Evolutionary conservation across 1,139 yeast genomes (phyloP).

Genomic region (Blastobotrys aristatus): DNA sequence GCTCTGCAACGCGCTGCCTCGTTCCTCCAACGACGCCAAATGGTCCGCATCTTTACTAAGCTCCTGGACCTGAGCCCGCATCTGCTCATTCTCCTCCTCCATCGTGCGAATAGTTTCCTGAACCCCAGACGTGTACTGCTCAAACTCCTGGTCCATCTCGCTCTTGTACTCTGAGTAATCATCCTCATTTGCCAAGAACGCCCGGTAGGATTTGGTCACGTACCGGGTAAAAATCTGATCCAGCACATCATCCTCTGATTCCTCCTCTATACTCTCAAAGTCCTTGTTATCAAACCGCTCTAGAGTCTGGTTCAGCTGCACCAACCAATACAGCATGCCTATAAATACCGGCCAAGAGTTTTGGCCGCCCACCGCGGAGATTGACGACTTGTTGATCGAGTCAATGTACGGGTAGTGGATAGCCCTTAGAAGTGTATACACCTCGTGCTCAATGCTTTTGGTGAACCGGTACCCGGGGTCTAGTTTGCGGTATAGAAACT

Average conservation of each 20-base stretch:
- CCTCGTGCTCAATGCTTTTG: conserved; percentile 69
- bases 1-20: conserved; percentile 60
- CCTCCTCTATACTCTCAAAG: conserved; percentile 34
- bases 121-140: conserved; percentile 40
- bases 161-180: conserved; percentile 52
- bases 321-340: conserved; percentile 79
- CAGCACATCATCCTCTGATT: conserved; percentile 37
- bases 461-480: conserved; percentile 77
- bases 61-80: conserved; percentile 33
- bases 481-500: conserved; percentile 66
- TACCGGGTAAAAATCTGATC: conserved; percentile 65
- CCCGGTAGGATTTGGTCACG: conserved; percentile 60
- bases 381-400: conserved; percentile 72
- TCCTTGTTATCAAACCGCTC: conserved; percentile 41
- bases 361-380: conserved; percentile 88
- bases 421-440: conserved; percentile 58
- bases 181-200: conserved; percentile 53
- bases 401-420: conserved; percentile 79
- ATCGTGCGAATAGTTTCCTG: conserved; percentile 44
- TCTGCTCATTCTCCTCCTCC: conserved; percentile 36
- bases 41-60: conserved; percentile 38
- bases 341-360: conserved; percentile 74
- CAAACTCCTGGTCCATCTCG: conserved; percentile 55
- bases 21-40: conserved; percentile 46
- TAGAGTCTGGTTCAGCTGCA: conserved; percentile 49